Evolutionary conservation across 164 flowering plant species (phyloP).

Genomic region (Sextonia rubra): DNA sequence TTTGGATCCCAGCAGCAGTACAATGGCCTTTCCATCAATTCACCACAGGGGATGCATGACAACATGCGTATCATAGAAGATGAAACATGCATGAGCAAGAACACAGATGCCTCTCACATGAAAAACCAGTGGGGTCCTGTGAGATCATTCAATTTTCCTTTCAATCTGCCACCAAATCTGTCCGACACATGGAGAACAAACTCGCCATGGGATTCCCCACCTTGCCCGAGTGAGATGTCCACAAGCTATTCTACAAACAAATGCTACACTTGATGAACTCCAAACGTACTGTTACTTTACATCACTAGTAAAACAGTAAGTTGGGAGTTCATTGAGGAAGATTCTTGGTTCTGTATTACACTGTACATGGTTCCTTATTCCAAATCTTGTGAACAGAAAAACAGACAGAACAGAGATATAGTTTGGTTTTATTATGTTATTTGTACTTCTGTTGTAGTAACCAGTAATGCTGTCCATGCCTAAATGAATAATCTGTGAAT

Average conservation of each 20-base stretch:
- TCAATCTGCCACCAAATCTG: slow-evolving; percentile 37
- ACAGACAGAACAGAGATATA: slow-evolving; percentile 9
- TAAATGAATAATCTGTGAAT: not conserved
- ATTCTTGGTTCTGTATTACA: slow-evolving; percentile 16
- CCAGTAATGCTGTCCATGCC: not conserved
- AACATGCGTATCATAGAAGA: slow-evolving; percentile 24
- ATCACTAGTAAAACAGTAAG: slow-evolving; percentile 13
- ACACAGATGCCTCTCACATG: slow-evolving; percentile 11
- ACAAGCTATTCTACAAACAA: slow-evolving; percentile 55
- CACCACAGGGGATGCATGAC: slow-evolving; percentile 35
- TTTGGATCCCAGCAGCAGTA: slow-evolving; percentile 37
- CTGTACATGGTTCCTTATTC: slow-evolving; percentile 24
- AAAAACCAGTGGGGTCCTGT: slow-evolving; percentile 32
- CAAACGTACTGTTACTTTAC: not conserved
- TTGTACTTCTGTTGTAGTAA: not conserved
- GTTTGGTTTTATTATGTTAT: not conserved
- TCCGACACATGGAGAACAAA: slow-evolving; percentile 43
- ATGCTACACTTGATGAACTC: slow-evolving; percentile 36
- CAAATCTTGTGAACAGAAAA: slow-evolving; percentile 6
- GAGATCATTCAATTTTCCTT: slow-evolving; percentile 52
- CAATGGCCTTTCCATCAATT: slow-evolving; percentile 30
- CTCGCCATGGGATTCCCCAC: slow-evolving; percentile 66
- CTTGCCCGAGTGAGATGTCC: slow-evolving; percentile 70
- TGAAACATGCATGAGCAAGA: slow-evolving; percentile 28
- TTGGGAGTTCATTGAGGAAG: slow-evolving; percentile 14